Percentiles rank a stretch among this genome's conserved stretches.
phyloP scores from a whole-genome alignment of 306 rosid genomes.

The Morella rubra region DNA sequence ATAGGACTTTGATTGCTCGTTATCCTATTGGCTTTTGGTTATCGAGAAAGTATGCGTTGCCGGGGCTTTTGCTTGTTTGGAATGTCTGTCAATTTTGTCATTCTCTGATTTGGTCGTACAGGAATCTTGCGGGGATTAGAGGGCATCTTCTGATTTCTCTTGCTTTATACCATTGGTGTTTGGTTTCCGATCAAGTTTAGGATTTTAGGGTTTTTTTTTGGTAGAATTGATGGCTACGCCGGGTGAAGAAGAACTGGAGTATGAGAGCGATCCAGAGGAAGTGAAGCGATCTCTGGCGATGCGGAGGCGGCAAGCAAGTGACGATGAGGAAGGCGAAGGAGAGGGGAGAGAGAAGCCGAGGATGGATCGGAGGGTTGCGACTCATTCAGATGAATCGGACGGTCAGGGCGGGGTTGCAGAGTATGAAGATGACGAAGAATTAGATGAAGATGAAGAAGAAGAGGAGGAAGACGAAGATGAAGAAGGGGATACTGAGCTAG shows the following conservation, averaged over 20 bases:
- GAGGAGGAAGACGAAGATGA: slow-evolving; percentile 37
- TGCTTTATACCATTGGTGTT: slow-evolving; percentile 9
- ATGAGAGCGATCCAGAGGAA: slow-evolving; percentile 93
- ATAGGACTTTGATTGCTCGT: slow-evolving; percentile 22
- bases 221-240: slow-evolving; percentile 46
- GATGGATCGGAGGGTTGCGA: slow-evolving; percentile 44
- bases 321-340: slow-evolving; percentile 73
- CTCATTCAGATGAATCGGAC: slow-evolving; percentile 71
- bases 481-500: slow-evolving; percentile 36
- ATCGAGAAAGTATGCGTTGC: slow-evolving; percentile 1
- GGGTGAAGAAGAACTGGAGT: slow-evolving; percentile 71
- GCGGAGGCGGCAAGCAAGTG: slow-evolving; percentile 90
- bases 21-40: slow-evolving; percentile 20
- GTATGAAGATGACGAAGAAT: slow-evolving; percentile 66
- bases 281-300: slow-evolving; percentile 62
- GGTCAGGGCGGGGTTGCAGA: slow-evolving; percentile 86
- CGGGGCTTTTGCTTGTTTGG: slow-evolving; percentile 27
- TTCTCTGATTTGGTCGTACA: slow-evolving; percentile 19
- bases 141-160: slow-evolving; percentile 16
- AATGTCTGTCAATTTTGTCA: slow-evolving; percentile 20
- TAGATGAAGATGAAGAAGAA: slow-evolving; percentile 46
- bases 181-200: slow-evolving; percentile 13
- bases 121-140: slow-evolving; percentile 8
- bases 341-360: slow-evolving; percentile 41
- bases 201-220: slow-evolving; percentile 36